These are phyloP conservation scores for Candida andamanensis DNA, from an alignment of 805 yeast genomes.

Conservation along the genomic window DNA sequence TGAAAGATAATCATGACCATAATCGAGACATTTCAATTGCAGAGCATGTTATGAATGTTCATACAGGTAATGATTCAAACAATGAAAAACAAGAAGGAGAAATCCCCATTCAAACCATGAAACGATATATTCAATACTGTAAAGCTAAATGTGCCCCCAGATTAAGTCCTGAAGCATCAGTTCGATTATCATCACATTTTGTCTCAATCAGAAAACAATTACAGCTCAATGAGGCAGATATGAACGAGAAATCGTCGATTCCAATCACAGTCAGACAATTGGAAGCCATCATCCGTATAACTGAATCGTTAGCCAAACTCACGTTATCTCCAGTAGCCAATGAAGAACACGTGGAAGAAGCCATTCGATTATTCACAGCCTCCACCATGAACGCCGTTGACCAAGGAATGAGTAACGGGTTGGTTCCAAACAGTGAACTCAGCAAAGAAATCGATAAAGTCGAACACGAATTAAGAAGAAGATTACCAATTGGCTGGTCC, in stretches of 20 bases:
- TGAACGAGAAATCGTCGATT: slow-evolving; percentile 87
- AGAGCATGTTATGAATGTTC: slow-evolving; percentile 90
- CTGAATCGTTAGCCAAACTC: slow-evolving; percentile 89
- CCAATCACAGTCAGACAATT: slow-evolving; percentile 97
- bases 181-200: slow-evolving; percentile 84
- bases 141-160: slow-evolving; percentile 91
- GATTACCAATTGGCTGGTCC: slow-evolving; percentile 95
- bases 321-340: slow-evolving; percentile 78
- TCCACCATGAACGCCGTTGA: slow-evolving; percentile 96
- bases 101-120: slow-evolving; percentile 86
- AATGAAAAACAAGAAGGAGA: slow-evolving; percentile 60
- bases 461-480: slow-evolving; percentile 79
- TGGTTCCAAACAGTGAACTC: slow-evolving; percentile 50
- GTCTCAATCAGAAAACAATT: slow-evolving; percentile 84
- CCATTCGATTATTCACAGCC: slow-evolving; percentile 88
- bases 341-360: slow-evolving; percentile 90
- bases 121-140: slow-evolving; percentile 86
- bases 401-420: slow-evolving; percentile 48
- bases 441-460: slow-evolving; percentile 71
- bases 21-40: slow-evolving; percentile 86
- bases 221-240: slow-evolving; percentile 71
- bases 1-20: slow-evolving; percentile 90
- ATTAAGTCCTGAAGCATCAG: slow-evolving; percentile 82
- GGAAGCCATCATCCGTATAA: slow-evolving; percentile 93
- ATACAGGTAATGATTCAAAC: slow-evolving; percentile 59